Percentiles rank a stretch among this genome's conserved stretches.
Conservation (phyloP, 148 eudicot species). For the Suaeda aralocaspica region DNA sequence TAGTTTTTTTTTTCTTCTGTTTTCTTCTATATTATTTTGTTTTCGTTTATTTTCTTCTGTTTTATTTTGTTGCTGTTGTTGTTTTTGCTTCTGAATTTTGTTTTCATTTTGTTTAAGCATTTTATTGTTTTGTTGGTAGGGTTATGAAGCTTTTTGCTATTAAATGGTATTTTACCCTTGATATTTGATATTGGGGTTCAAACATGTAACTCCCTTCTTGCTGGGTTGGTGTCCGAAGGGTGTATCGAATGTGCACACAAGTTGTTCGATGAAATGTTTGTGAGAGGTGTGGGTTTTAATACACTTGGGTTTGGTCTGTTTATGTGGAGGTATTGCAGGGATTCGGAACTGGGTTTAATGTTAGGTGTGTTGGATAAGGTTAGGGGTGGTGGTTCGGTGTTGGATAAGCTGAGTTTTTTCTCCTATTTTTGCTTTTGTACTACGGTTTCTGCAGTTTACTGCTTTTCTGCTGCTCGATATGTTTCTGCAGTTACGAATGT, state of each 20-base stretch:
- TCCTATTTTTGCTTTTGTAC: no score
- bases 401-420: slow-evolving; percentile 64
- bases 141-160: slow-evolving; percentile 44
- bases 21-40: no score
- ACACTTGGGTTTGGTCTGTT: slow-evolving; percentile 84
- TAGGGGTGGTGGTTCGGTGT: slow-evolving; percentile 30
- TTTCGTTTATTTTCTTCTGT: no score
- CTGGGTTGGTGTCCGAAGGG: slow-evolving; percentile 57
- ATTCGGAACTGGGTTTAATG: slow-evolving; percentile 29
- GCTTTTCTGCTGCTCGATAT: no score
- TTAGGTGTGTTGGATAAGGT: slow-evolving; percentile 51
- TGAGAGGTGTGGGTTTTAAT: slow-evolving; percentile 41
- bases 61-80: no score
- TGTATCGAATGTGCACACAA: slow-evolving; percentile 36
- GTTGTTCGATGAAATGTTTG: slow-evolving; percentile 75
- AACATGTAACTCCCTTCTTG: slow-evolving; percentile 58
- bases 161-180: slow-evolving; percentile 24
- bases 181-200: slow-evolving; percentile 39
- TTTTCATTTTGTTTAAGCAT: no score
- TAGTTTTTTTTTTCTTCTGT: no score
- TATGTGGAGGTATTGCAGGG: slow-evolving; percentile 52
- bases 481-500: no score
- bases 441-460: no score
- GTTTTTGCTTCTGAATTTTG: no score
- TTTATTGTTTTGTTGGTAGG: no score